These are phyloP conservation scores for Neurospora sp. DNA, from an alignment of 495 filamentous ascomycete genomes.

Conservation along the genomic window DNA sequence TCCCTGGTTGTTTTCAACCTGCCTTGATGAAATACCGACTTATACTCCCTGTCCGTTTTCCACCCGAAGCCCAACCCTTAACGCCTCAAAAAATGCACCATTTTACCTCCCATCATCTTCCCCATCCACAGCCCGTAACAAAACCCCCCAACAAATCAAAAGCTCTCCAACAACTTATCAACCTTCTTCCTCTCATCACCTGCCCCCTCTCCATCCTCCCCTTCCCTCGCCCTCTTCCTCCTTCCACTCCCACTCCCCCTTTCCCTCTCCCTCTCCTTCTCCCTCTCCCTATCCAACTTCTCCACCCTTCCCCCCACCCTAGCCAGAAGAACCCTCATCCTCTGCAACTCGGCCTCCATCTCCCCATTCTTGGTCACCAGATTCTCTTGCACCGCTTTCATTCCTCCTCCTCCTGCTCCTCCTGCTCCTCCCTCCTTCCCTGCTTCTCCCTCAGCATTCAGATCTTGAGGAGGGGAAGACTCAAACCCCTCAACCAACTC, in stretches of 20 bases:
- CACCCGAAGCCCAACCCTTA: not conserved
- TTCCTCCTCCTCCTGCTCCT: constrained; percentile 5
- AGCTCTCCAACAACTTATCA: constrained; percentile 26
- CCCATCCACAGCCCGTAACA: not conserved
- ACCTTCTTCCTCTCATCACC: constrained; percentile 31
- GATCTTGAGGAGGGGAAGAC: not conserved
- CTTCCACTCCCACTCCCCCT: not conserved
- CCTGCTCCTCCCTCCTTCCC: constrained; percentile 3
- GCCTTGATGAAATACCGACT: too few relatives aligned
- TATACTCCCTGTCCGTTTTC: not conserved
- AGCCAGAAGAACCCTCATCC: constrained; percentile 64
- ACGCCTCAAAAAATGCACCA: not conserved
- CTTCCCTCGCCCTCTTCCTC: not conserved
- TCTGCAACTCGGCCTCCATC: constrained; percentile 60
- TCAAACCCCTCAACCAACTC: constrained; percentile 49
- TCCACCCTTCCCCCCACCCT: constrained; percentile 54
- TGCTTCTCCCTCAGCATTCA: not conserved
- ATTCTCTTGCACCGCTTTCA: constrained; percentile 59
- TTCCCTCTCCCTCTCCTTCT: constrained; percentile 12
- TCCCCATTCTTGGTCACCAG: constrained; percentile 65
- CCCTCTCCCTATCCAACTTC: constrained; percentile 17
- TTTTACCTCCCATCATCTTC: not conserved
- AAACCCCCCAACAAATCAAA: constrained; percentile 10
- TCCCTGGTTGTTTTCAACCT: not conserved
- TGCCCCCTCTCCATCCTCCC: constrained; percentile 15